Evolutionary conservation across 352 stramenopile species (phyloP).

Genomic region (Pythium aristosporum): DNA sequence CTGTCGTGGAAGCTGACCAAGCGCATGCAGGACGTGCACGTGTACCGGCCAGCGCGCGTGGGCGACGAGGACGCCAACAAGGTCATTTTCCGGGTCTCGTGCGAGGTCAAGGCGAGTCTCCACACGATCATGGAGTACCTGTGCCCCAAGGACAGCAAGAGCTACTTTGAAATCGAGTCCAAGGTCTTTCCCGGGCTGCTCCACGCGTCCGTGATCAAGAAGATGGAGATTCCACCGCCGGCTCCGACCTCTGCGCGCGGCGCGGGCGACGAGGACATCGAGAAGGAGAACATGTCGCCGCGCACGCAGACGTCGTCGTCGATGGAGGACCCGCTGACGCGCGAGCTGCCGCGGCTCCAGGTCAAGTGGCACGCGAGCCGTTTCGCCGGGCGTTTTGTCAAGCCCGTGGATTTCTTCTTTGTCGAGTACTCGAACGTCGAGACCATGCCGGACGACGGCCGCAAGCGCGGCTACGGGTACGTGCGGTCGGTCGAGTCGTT

Average conservation of each 20-base stretch:
- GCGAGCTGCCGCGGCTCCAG: conserved; percentile 65
- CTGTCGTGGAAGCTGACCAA: conserved; percentile 69
- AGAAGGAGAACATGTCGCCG: conserved; percentile 28
- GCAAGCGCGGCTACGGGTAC: conserved; percentile 71
- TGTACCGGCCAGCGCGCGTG: conserved; percentile 59
- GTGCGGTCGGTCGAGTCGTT: conserved; percentile 81
- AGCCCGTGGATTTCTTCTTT: conserved; percentile 86
- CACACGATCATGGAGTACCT: conserved; percentile 83
- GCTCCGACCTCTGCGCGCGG: not conserved
- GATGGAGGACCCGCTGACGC: conserved; percentile 33
- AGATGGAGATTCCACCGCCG: conserved; percentile 60
- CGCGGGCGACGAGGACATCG: conserved; percentile 1
- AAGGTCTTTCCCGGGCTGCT: conserved; percentile 79
- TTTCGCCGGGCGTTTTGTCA: conserved; percentile 78
- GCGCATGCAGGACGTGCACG: conserved; percentile 79
- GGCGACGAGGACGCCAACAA: conserved; percentile 55
- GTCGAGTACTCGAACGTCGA: conserved; percentile 86
- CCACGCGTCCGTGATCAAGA: conserved; percentile 77
- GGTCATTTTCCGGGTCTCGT: conserved; percentile 83
- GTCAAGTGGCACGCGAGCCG: conserved; percentile 87
- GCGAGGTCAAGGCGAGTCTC: conserved; percentile 78
- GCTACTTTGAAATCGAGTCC: conserved; percentile 80
- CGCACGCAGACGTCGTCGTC: conserved; percentile 44
- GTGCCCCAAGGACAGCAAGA: conserved; percentile 59
- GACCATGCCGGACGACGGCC: conserved; percentile 49